Evolutionary conservation across 768 basidiomycete species (phyloP).

Genomic region (Boletus barrowsii): DNA sequence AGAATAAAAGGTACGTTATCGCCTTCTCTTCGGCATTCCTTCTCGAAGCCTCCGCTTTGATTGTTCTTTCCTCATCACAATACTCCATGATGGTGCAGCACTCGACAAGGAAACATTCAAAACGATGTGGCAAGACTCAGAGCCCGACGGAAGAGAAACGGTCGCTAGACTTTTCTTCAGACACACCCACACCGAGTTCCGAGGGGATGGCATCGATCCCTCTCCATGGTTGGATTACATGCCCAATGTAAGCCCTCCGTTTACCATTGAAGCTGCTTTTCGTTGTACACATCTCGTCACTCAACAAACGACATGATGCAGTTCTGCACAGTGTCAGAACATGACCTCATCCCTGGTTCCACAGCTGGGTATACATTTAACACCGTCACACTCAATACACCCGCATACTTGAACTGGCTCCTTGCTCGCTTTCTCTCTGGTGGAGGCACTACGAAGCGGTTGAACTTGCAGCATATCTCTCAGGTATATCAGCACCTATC

Average conservation of each 20-base stretch:
- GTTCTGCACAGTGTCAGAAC: slow-evolving; percentile 37
- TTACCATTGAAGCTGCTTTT: not conserved
- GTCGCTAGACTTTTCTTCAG: slow-evolving; percentile 65
- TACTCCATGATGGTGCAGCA: slow-evolving; percentile 34
- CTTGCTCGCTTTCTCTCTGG: slow-evolving; percentile 50
- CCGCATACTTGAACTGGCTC: slow-evolving; percentile 63
- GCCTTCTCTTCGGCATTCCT: not conserved
- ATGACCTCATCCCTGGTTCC: slow-evolving; percentile 42
- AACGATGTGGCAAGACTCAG: slow-evolving; percentile 72
- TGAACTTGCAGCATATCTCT: slow-evolving; percentile 61
- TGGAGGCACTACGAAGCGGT: slow-evolving; percentile 63
- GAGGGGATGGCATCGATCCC: slow-evolving; percentile 35
- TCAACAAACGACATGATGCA: slow-evolving; percentile 3
- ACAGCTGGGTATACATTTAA: slow-evolving; percentile 55
- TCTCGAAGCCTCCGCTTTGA: not conserved
- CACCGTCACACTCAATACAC: slow-evolving; percentile 66
- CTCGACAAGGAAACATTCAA: slow-evolving; percentile 73
- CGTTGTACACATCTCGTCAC: not conserved
- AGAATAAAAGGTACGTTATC: slow-evolving; percentile 51
- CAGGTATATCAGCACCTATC: slow-evolving; percentile 39
- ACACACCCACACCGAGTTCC: slow-evolving; percentile 61
- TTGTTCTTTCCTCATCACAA: not conserved
- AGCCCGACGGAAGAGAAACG: slow-evolving; percentile 41
- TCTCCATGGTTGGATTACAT: slow-evolving; percentile 43
- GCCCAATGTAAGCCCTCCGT: slow-evolving; percentile 44